These are phyloP conservation scores for Coemansia sp. DNA, from an alignment of 192 early-diverging fungal species.

Conservation along the genomic window DNA sequence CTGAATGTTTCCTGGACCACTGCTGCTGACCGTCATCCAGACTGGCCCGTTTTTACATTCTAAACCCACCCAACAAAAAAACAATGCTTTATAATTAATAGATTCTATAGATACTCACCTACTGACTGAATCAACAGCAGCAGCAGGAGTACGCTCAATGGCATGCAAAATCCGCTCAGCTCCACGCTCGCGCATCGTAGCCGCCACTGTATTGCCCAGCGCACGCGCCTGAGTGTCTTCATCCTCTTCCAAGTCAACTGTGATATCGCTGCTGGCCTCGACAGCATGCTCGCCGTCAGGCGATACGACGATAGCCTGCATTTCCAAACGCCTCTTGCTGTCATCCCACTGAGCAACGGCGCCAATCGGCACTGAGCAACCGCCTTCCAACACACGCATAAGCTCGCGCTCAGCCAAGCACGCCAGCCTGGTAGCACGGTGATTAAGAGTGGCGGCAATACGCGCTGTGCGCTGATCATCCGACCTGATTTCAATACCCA, in stretches of 20 bases:
- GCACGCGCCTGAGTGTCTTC: constrained; percentile 31
- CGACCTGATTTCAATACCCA: constrained; percentile 81
- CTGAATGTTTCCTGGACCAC: constrained; percentile 21
- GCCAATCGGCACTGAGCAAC: constrained; percentile 94
- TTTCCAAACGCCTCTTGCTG: constrained; percentile 27
- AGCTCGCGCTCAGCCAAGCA: constrained; percentile 84
- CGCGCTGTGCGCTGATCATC: constrained; percentile 61
- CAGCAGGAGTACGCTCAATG: constrained; percentile 36
- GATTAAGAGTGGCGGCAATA: constrained; percentile 63
- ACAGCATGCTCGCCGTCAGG: constrained; percentile 76
- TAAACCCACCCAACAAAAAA: too few species aligned
- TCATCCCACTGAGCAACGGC: constrained; percentile 66
- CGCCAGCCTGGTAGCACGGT: constrained; percentile 64
- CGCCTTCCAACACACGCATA: constrained; percentile 91
- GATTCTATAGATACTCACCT: background rate
- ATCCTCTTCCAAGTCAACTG: background rate
- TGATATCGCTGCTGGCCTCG: constrained; percentile 44
- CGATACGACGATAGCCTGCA: constrained; percentile 74
- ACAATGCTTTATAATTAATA: background rate
- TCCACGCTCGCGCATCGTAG: constrained; percentile 57
- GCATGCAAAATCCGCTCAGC: constrained; percentile 60
- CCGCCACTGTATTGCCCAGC: constrained; percentile 58
- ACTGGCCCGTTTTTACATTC: constrained; percentile 42
- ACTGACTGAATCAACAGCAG: background rate
- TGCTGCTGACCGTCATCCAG: constrained; percentile 14